Evolutionary conservation across 2,329 filamentous ascomycete genomes (phyloP).

Genomic region (Plenodomus tracheiphilus): DNA sequence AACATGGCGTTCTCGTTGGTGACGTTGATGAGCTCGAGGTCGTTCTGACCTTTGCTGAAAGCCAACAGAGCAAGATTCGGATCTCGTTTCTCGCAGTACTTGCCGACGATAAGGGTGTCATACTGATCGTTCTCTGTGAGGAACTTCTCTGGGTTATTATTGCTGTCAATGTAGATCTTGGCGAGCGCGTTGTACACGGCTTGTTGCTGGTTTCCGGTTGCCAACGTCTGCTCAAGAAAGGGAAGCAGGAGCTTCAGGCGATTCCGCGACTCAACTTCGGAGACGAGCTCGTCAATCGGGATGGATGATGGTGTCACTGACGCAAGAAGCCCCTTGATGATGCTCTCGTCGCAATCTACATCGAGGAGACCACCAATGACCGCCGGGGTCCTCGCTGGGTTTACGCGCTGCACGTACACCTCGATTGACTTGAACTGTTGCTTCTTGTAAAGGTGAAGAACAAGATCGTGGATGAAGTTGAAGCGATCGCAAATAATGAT

Average conservation of each 20-base stretch:
- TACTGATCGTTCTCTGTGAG: slow-evolving; percentile 97
- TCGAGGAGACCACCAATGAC: slow-evolving; percentile 93
- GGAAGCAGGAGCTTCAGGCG: slow-evolving; percentile 92
- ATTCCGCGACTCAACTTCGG: slow-evolving; percentile 94
- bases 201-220: slow-evolving; percentile 90
- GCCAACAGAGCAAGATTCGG: slow-evolving; percentile 94
- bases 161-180: slow-evolving; percentile 99
- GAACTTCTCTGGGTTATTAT: slow-evolving; percentile 98
- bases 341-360: slow-evolving; percentile 93
- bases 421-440: slow-evolving; percentile 99
- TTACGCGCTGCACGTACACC: slow-evolving; percentile 95
- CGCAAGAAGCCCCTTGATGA: slow-evolving; percentile 88
- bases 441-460: slow-evolving; percentile 97
- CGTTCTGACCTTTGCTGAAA: slow-evolving; percentile 95
- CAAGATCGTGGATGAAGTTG: slow-evolving; percentile 96
- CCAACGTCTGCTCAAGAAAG: slow-evolving; percentile 91
- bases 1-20: slow-evolving; percentile 99
- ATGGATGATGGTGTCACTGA: slow-evolving; percentile 85
- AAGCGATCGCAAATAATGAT: slow-evolving; percentile 99
- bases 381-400: slow-evolving; percentile 85
- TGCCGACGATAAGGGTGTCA: slow-evolving; percentile 87
- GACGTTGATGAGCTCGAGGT: slow-evolving; percentile 93
- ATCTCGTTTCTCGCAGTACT: slow-evolving; percentile 98
- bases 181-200: slow-evolving; percentile 96
- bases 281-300: slow-evolving; percentile 90